A percentile compares a stretch with the other conserved stretches of the same genome.
Evolutionary conservation across 176 grass and related monocot species (phyloP).

Genomic region (Secale cereale): DNA sequence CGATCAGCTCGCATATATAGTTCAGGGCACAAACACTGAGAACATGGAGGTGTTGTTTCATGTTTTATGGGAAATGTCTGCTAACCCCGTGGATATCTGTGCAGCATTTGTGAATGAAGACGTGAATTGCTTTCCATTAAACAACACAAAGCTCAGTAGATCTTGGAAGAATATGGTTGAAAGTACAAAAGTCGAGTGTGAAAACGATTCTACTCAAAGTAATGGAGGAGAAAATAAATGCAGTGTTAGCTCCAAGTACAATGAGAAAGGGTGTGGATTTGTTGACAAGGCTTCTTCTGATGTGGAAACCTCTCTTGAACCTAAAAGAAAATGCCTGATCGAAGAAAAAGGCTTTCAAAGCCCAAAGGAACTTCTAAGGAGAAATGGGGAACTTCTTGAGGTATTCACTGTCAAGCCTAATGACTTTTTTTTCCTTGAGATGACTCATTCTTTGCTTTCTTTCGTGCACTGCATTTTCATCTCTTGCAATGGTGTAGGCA

Average conservation of each 20-base stretch:
- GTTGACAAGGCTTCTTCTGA: conserved; percentile 4
- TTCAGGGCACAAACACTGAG: conserved; percentile 46
- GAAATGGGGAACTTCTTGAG: conserved; percentile 94
- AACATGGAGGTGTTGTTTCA: conserved; percentile 46
- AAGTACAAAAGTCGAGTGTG: conserved; percentile 31
- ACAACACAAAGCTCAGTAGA: conserved; percentile 31
- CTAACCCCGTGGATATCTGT: conserved; percentile 65
- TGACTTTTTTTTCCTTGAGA: background rate
- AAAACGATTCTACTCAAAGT: conserved; percentile 30
- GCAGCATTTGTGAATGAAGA: conserved; percentile 60
- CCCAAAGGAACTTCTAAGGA: conserved; percentile 74
- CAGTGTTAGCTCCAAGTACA: conserved; percentile 12
- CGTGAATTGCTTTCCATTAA: conserved; percentile 52
- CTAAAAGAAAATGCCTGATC: conserved; percentile 50
- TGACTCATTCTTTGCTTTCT: conserved; percentile 22
- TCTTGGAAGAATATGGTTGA: conserved; percentile 66
- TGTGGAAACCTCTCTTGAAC: conserved; percentile 43
- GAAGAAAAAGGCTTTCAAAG: conserved; percentile 48
- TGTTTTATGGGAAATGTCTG: conserved; percentile 63
- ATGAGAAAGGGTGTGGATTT: conserved; percentile 11
- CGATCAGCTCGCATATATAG: conserved; percentile 34
- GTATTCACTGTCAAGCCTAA: conserved; percentile 43
- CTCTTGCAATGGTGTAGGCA: conserved; percentile 49
- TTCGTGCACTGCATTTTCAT: conserved; percentile 25
- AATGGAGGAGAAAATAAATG: conserved; percentile 32